Conservation (phyloP, 495 filamentous ascomycete genomes). For the Halenospora varia region DNA sequence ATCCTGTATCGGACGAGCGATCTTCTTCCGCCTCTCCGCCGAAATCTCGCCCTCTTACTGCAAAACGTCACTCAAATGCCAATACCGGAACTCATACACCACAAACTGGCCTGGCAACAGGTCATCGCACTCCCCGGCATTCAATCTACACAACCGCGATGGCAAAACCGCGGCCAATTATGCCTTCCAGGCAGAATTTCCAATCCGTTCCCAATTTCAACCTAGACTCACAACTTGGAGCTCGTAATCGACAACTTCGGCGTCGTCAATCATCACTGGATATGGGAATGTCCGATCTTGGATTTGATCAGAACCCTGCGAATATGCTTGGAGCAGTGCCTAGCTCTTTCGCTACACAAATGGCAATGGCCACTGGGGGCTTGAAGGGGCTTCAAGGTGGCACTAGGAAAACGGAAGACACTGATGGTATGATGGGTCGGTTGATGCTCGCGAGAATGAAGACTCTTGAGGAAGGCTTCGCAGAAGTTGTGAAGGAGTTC, state of each 20-base stretch:
- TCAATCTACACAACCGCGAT: slow-evolving; percentile 29
- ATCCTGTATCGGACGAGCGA: slow-evolving; percentile 38
- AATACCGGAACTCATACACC: slow-evolving; percentile 38
- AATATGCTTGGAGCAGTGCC: slow-evolving; percentile 61
- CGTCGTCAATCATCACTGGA: slow-evolving; percentile 53
- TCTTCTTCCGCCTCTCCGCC: slow-evolving; percentile 31
- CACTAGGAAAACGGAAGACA: slow-evolving; percentile 41
- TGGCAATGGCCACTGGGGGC: slow-evolving; percentile 63
- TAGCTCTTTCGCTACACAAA: slow-evolving; percentile 75
- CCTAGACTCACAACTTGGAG: slow-evolving; percentile 4
- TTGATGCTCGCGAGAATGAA: slow-evolving; percentile 92
- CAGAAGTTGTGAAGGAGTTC: slow-evolving; percentile 80
- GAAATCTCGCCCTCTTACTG: slow-evolving; percentile 28
- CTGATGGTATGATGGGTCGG: slow-evolving; percentile 65
- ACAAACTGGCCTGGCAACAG: slow-evolving; percentile 22
- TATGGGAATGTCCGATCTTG: slow-evolving; percentile 64
- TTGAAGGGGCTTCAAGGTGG: slow-evolving; percentile 27
- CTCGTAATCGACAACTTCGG: slow-evolving; percentile 7
- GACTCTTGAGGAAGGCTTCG: slow-evolving; percentile 79
- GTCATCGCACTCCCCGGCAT: slow-evolving; percentile 47
- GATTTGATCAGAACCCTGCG: slow-evolving; percentile 39
- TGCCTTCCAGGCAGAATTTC: slow-evolving; percentile 45
- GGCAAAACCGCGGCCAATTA: slow-evolving; percentile 44
- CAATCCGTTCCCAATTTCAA: slow-evolving; percentile 51
- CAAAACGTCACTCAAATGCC: slow-evolving; percentile 29